Conservation (phyloP, 805 yeast genomes). For the Nakazawaea ishiwadae region DNA sequence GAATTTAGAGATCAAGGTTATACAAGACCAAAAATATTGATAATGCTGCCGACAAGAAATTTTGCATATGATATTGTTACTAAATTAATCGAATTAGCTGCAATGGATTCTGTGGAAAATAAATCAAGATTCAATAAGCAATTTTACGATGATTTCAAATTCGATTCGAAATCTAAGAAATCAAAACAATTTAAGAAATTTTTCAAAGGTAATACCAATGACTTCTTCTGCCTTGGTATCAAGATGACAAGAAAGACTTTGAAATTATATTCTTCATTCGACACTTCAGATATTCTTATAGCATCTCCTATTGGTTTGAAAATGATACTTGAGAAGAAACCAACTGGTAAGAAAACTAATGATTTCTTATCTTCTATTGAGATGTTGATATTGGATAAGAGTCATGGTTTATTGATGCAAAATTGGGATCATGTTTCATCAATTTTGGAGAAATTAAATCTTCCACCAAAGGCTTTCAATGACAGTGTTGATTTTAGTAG, state of each 20-base stretch:
- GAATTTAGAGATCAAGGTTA: constrained; percentile 92
- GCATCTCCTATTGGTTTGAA: constrained; percentile 92
- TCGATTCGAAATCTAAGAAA: constrained; percentile 39
- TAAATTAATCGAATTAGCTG: constrained; percentile 55
- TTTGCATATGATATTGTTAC: constrained; percentile 67
- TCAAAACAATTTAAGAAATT: constrained; percentile 79
- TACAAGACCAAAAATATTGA: constrained; percentile 84
- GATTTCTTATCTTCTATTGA: constrained; percentile 92
- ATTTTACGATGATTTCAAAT: constrained; percentile 45
- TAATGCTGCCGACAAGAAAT: constrained; percentile 80
- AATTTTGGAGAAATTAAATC: constrained; percentile 62
- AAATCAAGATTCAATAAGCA: constrained; percentile 68
- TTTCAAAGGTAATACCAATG: constrained; percentile 88
- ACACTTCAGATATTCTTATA: constrained; percentile 77
- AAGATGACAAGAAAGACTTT: constrained; percentile 86
- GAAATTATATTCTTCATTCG: constrained; percentile 79
- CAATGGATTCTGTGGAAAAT: constrained; percentile 75
- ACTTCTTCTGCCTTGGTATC: constrained; percentile 85
- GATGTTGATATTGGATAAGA: constrained; percentile 70
- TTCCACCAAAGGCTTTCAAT: constrained; percentile 69
- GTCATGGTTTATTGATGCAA: constrained; percentile 86
- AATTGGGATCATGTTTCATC: constrained; percentile 82
- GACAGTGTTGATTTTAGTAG: constrained; percentile 88
- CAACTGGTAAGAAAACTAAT: constrained; percentile 30
- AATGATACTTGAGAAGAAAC: constrained; percentile 61